A percentile compares a stretch with the other conserved stretches of the same genome.
Conservation (phyloP, 148 eudicot genomes). For the Rhododendron simsii region DNA sequence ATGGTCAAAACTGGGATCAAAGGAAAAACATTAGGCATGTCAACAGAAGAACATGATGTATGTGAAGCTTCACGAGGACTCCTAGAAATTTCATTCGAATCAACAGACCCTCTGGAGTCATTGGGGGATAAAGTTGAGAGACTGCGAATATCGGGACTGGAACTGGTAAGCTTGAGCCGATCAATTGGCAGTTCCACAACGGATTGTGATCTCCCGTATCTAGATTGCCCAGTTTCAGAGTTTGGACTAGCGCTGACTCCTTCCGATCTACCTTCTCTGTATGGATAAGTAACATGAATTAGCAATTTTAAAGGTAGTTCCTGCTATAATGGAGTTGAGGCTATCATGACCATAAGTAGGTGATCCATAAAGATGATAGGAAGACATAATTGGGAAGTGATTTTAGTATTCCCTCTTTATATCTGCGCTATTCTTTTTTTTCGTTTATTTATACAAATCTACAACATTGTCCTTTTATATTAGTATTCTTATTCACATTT, state of each 20-base stretch:
- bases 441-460: background rate
- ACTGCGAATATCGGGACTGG: conserved; percentile 14
- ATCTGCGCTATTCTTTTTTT: background rate
- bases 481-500: background rate
- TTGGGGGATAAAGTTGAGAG: conserved; percentile 5
- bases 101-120: conserved; percentile 11
- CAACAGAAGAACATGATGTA: conserved; percentile 34
- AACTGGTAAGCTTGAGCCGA: background rate
- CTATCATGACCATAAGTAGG: conserved; percentile 19
- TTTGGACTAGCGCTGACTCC: conserved; percentile 30
- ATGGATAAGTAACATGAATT: conserved; percentile 2
- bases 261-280: conserved; percentile 36
- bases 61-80: conserved; percentile 26
- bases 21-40: conserved; percentile 12
- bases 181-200: conserved; percentile 18
- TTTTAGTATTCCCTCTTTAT: background rate
- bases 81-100: conserved; percentile 19
- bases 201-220: conserved; percentile 28
- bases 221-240: conserved; percentile 20
- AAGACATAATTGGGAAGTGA: background rate
- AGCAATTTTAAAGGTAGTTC: background rate
- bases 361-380: background rate
- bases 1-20: conserved; percentile 12
- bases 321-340: conserved; percentile 17
- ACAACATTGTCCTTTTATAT: background rate